These are phyloP conservation scores for Aspergillus sp. DNA, from an alignment of 2,329 filamentous ascomycete genomes.

Conservation along the genomic window DNA sequence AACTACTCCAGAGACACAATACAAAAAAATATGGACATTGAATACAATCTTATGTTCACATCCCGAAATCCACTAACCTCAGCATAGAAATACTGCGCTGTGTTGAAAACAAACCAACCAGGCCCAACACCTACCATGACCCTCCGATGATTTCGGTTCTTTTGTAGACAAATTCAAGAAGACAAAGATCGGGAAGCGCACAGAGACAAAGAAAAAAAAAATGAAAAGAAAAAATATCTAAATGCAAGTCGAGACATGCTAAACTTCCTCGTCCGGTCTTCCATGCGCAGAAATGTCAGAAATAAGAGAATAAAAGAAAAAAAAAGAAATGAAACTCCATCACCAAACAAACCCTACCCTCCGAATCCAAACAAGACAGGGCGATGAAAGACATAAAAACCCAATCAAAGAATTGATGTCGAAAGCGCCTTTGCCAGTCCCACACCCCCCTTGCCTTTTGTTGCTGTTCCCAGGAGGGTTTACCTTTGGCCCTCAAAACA, in stretches of 20 bases:
- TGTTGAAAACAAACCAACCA: neutral
- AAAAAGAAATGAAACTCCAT: constrained; percentile 10
- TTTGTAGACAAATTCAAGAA: constrained; percentile 25
- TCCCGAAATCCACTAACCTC: constrained; percentile 6
- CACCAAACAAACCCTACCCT: constrained; percentile 1
- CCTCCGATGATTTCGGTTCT: constrained; percentile 20
- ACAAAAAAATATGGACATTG: constrained; percentile 20
- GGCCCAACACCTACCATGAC: constrained; percentile 35
- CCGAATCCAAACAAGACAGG: constrained; percentile 8
- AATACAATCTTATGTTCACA: constrained; percentile 22
- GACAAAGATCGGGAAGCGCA: constrained; percentile 14
- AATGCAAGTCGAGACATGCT: constrained; percentile 22
- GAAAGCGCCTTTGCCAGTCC: constrained; percentile 11
- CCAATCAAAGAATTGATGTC: constrained; percentile 13
- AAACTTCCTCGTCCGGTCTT: constrained; percentile 17
- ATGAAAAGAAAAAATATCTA: constrained; percentile 18
- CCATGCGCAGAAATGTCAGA: constrained; percentile 12
- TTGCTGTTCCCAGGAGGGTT: constrained; percentile 8
- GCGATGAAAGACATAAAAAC: constrained; percentile 13
- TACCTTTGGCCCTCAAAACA: constrained; percentile 18
- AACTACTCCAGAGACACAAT: constrained; percentile 2
- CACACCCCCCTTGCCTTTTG: constrained; percentile 3
- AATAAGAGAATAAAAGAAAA: constrained; percentile 12
- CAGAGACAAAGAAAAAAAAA: constrained; percentile 14
- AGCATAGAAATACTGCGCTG: too few relatives aligned